Conservation (phyloP, 73 alveolate genomes). For the Tetrahymena malaccensis region DNA sequence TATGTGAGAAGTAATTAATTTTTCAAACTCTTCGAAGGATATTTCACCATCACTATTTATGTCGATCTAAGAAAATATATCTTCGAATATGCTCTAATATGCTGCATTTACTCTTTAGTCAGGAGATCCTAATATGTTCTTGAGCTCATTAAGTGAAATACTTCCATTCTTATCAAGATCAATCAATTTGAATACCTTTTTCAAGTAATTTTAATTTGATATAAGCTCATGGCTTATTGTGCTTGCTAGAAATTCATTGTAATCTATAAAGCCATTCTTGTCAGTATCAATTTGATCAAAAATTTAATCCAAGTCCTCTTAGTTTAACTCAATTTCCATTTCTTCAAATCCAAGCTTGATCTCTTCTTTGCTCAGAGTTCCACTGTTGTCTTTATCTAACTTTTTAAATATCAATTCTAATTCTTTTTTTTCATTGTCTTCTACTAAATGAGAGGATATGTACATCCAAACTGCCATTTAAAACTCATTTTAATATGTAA, state of each 20-base stretch:
- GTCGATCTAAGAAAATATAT: background rate
- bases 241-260: constrained; percentile 4
- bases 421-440: constrained; percentile 1
- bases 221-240: background rate
- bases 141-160: background rate
- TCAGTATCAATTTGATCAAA: background rate
- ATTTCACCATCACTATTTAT: background rate
- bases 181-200: constrained; percentile 5
- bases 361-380: constrained; percentile 9
- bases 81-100: background rate
- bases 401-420: background rate
- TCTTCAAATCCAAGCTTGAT: background rate
- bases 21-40: background rate
- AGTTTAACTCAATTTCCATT: background rate
- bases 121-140: background rate
- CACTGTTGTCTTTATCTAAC: constrained; percentile 10
- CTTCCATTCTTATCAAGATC: constrained; percentile 19
- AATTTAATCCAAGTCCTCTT: background rate
- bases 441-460: constrained; percentile 4
- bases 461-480: constrained; percentile 9
- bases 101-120: background rate
- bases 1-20: background rate
- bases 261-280: constrained; percentile 6
- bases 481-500: background rate
- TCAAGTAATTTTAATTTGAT: background rate